Base-by-base conservation (phyloP, 768 basidiomycete species). In the Tylopilus rubrobrunneus region DNA sequence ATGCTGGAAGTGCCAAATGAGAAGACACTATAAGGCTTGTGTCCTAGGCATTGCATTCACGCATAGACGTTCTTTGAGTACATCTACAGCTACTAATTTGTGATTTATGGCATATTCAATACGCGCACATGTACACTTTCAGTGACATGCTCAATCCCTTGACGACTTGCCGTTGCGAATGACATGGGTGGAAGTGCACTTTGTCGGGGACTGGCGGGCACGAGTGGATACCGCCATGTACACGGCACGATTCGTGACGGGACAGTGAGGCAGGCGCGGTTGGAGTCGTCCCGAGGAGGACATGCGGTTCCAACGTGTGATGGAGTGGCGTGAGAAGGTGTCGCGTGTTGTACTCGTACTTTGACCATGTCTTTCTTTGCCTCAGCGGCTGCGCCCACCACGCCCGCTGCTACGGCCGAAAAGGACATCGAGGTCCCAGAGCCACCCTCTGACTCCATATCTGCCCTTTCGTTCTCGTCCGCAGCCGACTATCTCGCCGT, bases 401-500 rank as follows among this genome's bases (percentile, higher is more conserved):
- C 79, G 9, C 69, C 79, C 19, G 63, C 66, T 11, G 62, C 78
- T 6, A 27, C 76, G 0, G 72, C 74, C 4, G 86, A 89, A 45
- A 90, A 87, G 70, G 92, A 94, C 67, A 75, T 92, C 52, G 91
- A 93, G 61, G 81, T 96, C 45, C 67, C 77, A 7, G 86, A 93
- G 53, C 87, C 90, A 0, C 92, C 92, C 4, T 67, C 82, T 9
- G 96, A 98, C 67, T 92, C 91, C 12, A 89, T 96, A 56, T 95
- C 92, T 2, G 82, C 84, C 3, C 70, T 98, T 48, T 73, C 87
- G 1, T 98, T 95, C 73, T 93, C 90, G 0, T 82, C 87, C 7
- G 85, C 83, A 17, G 88, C 88, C 9, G 92, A 96, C 66, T 89
- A 91, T 66, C 79, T 98, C 25, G 93, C 95, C 9, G 94, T 95